Base-by-base conservation (phyloP, 108 stramenopile genomes). In the Fistulifera solaris region DNA sequence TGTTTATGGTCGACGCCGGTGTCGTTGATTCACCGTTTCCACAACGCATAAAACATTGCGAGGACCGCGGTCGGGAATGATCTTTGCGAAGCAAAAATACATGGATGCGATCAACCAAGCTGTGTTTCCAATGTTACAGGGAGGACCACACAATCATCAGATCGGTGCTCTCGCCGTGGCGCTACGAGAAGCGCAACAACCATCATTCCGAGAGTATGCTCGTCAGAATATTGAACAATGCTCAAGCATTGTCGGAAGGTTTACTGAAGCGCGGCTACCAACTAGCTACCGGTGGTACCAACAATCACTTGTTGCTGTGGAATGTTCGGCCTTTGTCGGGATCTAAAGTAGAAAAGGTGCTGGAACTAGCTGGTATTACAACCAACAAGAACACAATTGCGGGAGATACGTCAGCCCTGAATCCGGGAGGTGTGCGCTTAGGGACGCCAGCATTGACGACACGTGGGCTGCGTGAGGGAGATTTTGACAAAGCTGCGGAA, bases 11-110 rank as follows among this genome's bases (percentile, higher is more conserved):
- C 18, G 99, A 99, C 73, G 94, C 92, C 0, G 59, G 72, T 38
- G 95, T 93, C 23, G 96, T 77, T 7, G 63, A 47, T 1, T 85
- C 65, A 69, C 99, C 99, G 17, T 99, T 99, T 72, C 76, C 61
- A 99, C 99, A 40, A 99, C 98, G 8, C 99, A 99, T 83, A 99
- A 99, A 79, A 94, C 94, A 7, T 74, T 99, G 28, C 88, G 99
- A 13, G 99, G 99, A n/a, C 99, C 99, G 17, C 85, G 99, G 17
- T 89, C 97, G 1, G 99, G 98, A 18, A 93, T 99, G 83, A 99
- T 99, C 62, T 99, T 99, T 80, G 97, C 72, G 49, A 77, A 69
- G 50, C 70, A 63, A 48, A 76, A 95, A 55, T 85, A 89, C 63
- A 95, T 89, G 83, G 89, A 87, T 6, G 62, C 67, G 35, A 94